These are phyloP conservation scores for Termitomyces bulborhizus DNA, from an alignment of 768 basidiomycete species.

Conservation along the genomic window DNA sequence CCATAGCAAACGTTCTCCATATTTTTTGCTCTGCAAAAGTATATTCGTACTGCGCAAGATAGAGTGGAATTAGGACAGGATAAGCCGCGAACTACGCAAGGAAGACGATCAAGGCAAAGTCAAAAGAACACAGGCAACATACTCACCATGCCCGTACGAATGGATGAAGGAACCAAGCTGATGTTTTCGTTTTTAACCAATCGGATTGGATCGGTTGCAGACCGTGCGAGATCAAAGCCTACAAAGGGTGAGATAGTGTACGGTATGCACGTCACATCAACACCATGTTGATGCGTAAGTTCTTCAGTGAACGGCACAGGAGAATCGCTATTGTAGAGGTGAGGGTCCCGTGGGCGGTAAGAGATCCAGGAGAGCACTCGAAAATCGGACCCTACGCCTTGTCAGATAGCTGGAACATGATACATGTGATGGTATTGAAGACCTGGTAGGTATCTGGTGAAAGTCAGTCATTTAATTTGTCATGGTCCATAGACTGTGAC, in stretches of 20 bases:
- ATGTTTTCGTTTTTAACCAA: conserved; percentile 25
- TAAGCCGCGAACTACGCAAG: conserved; percentile 45
- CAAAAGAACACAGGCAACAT: neutral
- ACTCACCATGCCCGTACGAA: conserved; percentile 42
- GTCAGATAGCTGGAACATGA: neutral
- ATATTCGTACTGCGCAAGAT: conserved; percentile 46
- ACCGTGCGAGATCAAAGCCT: conserved; percentile 29
- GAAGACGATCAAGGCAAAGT: neutral
- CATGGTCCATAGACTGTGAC: conserved; percentile 19
- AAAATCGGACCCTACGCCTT: conserved; percentile 33
- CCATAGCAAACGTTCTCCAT: conserved; percentile 23
- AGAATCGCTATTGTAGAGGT: no score
- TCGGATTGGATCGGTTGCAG: conserved; percentile 25
- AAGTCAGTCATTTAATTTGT: conserved; percentile 11
- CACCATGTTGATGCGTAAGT: conserved; percentile 39
- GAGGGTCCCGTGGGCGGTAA: conserved; percentile 15
- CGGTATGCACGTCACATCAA: conserved; percentile 49
- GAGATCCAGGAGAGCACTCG: conserved; percentile 40
- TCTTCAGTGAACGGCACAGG: conserved; percentile 43
- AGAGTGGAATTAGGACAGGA: conserved; percentile 60
- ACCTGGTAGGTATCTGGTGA: conserved; percentile 41
- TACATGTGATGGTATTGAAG: neutral
- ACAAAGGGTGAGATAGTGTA: conserved; percentile 50
- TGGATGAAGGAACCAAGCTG: conserved; percentile 34
- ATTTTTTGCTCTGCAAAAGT: conserved; percentile 7